A percentile compares a stretch with the other conserved stretches of the same genome.
Evolutionary conservation across 257 asterid species (phyloP).

Genomic region (Nicotiana paniculata): DNA sequence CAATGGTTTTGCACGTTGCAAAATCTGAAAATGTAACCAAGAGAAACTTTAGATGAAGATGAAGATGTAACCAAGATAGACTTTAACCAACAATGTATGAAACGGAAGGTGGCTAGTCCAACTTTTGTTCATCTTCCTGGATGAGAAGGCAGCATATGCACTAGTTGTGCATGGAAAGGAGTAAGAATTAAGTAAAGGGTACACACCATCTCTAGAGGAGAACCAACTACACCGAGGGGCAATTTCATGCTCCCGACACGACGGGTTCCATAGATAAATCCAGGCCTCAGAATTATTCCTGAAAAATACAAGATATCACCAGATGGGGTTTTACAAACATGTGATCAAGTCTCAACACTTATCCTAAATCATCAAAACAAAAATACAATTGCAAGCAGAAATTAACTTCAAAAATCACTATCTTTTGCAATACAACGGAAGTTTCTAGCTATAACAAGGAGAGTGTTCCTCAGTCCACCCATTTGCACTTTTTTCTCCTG

Average conservation of each 20-base stretch:
- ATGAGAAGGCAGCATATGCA: neutral
- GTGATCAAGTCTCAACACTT: neutral
- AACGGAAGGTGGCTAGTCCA: neutral
- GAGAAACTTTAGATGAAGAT: constrained; percentile 6
- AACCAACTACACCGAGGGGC: constrained; percentile 87
- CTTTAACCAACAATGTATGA: neutral
- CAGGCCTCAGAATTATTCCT: constrained; percentile 95
- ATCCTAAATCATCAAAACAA: neutral
- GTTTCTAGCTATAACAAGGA: neutral
- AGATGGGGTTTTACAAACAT: neutral
- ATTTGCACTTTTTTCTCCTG: neutral
- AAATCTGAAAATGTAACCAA: constrained; percentile 44
- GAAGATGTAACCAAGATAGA: constrained; percentile 5
- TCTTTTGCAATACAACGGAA: neutral
- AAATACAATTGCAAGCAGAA: neutral
- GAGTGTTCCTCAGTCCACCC: neutral
- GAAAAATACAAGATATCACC: constrained; percentile 9
- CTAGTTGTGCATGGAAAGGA: neutral
- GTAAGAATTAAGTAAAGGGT: neutral
- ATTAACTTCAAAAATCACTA: neutral
- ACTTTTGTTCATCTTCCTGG: neutral
- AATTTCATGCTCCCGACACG: constrained; percentile 75
- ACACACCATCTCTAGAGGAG: constrained; percentile 81
- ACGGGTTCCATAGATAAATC: constrained; percentile 91
- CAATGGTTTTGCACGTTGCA: constrained; percentile 62